Base-by-base conservation (phyloP, 2,329 filamentous ascomycete genomes). In the Alternaria infectoria region DNA sequence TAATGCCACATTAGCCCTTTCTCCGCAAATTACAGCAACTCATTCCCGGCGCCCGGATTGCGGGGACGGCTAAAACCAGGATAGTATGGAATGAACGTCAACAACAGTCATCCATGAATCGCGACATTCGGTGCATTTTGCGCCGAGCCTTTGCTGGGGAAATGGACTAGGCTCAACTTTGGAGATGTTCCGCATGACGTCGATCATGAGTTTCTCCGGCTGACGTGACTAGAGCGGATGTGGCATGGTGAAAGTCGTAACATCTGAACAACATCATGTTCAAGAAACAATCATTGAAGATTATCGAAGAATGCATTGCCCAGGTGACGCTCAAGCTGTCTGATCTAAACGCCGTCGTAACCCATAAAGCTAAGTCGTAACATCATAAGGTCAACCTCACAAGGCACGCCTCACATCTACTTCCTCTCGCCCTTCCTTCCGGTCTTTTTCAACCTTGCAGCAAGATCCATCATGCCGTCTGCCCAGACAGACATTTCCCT, bases 371-470 rank as follows among this genome's bases (percentile, higher is more conserved):
- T 49, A 56, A 45, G 17, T 66, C 64, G 23, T 63, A 17, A 64
- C 45, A 59, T 52, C 26, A 13, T 40, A 36, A 57, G 17, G n/a
- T 4, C 2, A 28, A 10, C 15, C 32, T 13, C 2, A 36, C 9
- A 56, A 46, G 28, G 15, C 45, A 12, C 23, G 15, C 23, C 4
- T 17, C 28, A 17, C 6, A 19, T 0, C 17, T 56, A 77, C 61
- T 73, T 74, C 62, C 76, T 69, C 69, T 79, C 78, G 1, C 77
- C 81, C 70, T 85, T 86, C 54, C 77, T 71, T 5, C 84, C 83
- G 30, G 79, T 82, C 58, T 79, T 80, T 59, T 79, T 78, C 67
- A 86, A 70, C 69, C 81, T 77, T 43, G 68, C 77, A 63, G 74
- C 79, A 66, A 86, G 73, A 67, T 84, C 83, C 40, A 75, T 63